A percentile compares a stretch with the other conserved stretches of the same genome.
These are phyloP conservation scores for Marasmius tenuissimus DNA, from an alignment of 1,284 basidiomycete species.

Conservation along the genomic window DNA sequence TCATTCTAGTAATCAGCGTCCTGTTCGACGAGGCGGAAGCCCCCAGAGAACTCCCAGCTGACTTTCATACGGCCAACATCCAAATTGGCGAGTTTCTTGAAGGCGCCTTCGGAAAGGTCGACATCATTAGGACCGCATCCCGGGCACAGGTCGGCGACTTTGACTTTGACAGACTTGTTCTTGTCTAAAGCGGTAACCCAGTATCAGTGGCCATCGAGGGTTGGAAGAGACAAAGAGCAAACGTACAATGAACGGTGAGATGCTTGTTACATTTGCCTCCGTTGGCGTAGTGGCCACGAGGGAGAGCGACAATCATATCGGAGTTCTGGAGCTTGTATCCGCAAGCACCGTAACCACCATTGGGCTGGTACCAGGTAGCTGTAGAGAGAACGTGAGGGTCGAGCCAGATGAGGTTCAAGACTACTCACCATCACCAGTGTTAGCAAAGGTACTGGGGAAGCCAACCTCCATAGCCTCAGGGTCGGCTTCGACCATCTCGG, in stretches of 20 bases:
- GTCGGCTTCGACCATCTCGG: not conserved
- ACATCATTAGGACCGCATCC: slow-evolving; percentile 32
- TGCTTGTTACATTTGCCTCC: not conserved
- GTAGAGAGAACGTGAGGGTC: too few species aligned
- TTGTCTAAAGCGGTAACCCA: slow-evolving; percentile 17
- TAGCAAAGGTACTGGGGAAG: too few species aligned
- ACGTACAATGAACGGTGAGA: not conserved
- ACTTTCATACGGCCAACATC: slow-evolving; percentile 21
- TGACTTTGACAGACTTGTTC: slow-evolving; percentile 29
- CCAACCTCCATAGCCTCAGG: too few species aligned
- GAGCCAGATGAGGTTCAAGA: too few species aligned
- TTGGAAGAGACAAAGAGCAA: not conserved
- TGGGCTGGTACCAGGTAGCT: too few species aligned
- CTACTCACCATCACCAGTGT: too few species aligned
- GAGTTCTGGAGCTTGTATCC: not conserved
- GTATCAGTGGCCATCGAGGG: not conserved
- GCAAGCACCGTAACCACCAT: too few species aligned
- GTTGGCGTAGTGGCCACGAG: not conserved
- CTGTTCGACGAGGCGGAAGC: not conserved
- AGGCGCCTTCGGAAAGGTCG: slow-evolving; percentile 36
- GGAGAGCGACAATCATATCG: not conserved
- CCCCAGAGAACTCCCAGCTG: slow-evolving; percentile 7
- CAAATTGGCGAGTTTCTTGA: slow-evolving; percentile 30
- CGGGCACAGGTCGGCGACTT: slow-evolving; percentile 22
- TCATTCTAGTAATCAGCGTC: not conserved